Base-by-base conservation (phyloP, 768 basidiomycete species). In the Mycena vulgaris region DNA sequence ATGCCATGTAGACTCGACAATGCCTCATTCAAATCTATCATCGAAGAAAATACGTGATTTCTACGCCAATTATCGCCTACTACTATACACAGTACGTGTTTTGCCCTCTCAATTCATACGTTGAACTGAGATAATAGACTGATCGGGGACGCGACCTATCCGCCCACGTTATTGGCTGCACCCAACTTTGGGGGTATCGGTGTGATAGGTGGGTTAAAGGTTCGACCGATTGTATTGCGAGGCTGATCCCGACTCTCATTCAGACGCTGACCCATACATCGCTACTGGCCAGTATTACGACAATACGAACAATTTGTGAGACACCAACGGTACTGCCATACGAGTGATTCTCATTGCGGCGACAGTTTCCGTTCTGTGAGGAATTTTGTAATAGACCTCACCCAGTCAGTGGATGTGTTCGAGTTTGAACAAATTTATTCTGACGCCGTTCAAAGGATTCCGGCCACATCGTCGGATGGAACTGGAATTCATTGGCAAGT, bases 401-500 rank as follows among this genome's bases (percentile, higher is more conserved):
- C 84, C 58, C 83, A 84, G 80, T 87, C 73, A 13, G 67, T 42
- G 19, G 83, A 56, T 21, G 25, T n/a, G 23, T 33, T 55, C 33
- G 19, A 55, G 21, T 52, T n/a, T n/a, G 13, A 39, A 82, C 82
- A 28, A 55, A 16, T 16, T 6, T 39, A 31, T 45, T 62, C 17
- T 45, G 86, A 39, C 95, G 95, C 75, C 78, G 91, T 31, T 37
- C 42, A n/a, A 21, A 52, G 83, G 60, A 86, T 92, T 66, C 88
- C 90, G 39, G 81, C 90, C 3, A 76, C 57, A 1, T 4, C 49
- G 30, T 63, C 47, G 1, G 81, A 86, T 72, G 92, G 89, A 48
- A 93, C 91, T 16, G 93, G 92, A 40, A 82, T 95, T 40, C 93
- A 95, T 76, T 95, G 93, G 93, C 93, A 95, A 81, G 91, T 94